Conservation (phyloP, 345 rosid species). For the Kernera saxatilis region DNA sequence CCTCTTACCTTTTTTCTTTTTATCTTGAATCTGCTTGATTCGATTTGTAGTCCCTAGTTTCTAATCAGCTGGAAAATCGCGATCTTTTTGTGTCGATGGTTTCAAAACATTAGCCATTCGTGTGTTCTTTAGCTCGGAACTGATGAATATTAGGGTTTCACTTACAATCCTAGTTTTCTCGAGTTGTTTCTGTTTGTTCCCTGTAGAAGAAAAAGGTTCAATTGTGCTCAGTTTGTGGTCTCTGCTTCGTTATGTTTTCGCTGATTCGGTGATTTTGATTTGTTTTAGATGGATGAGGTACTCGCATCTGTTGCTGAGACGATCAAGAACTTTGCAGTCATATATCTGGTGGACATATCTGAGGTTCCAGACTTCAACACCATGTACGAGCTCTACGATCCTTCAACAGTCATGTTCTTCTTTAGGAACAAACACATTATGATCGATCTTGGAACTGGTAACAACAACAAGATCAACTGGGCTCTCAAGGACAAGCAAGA, state of each 20-base stretch:
- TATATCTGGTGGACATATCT: slow-evolving; percentile 84
- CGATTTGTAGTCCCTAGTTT: neutral
- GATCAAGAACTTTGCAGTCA: slow-evolving; percentile 91
- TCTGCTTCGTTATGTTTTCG: neutral
- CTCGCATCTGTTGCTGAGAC: slow-evolving; percentile 87
- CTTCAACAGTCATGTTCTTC: slow-evolving; percentile 92
- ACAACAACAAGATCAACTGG: slow-evolving; percentile 98
- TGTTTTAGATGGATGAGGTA: slow-evolving; percentile 89
- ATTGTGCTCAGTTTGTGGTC: neutral
- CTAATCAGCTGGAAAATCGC: neutral
- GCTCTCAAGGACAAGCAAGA: slow-evolving; percentile 98
- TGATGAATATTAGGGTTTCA: neutral
- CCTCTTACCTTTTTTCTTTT: neutral
- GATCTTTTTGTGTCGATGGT: neutral
- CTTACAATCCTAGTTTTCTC: neutral
- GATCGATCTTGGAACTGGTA: slow-evolving; percentile 97
- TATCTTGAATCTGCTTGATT: neutral
- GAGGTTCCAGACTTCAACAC: slow-evolving; percentile 95
- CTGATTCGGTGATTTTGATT: neutral
- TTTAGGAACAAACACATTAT: slow-evolving; percentile 98
- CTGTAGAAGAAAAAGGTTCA: no score
- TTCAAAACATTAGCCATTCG: neutral
- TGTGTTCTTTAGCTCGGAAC: neutral
- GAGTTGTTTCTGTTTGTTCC: neutral
- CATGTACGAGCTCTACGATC: slow-evolving; percentile 93